These are phyloP conservation scores for Verticillium longisporum DNA, from an alignment of 2,329 filamentous ascomycete genomes.

Conservation along the genomic window DNA sequence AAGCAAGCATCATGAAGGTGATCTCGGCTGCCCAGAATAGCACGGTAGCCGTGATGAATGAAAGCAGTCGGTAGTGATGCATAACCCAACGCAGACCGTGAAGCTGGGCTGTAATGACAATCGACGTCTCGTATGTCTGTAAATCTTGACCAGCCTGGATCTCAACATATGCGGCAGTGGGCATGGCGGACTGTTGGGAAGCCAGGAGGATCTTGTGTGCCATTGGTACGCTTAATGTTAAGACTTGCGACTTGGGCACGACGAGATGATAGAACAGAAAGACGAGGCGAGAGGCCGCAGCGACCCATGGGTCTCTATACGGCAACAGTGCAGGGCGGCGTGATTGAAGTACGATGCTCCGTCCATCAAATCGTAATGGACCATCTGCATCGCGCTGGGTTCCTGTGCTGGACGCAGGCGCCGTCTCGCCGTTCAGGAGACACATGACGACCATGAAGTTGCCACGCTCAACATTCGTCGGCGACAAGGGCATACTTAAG, in stretches of 20 bases:
- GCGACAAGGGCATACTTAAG: slow-evolving; percentile 72
- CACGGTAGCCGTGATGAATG: slow-evolving; percentile 60
- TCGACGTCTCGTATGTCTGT: slow-evolving; percentile 66
- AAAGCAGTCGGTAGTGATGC: slow-evolving; percentile 71
- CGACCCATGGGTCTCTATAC: slow-evolving; percentile 66
- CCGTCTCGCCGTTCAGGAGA: slow-evolving; percentile 41
- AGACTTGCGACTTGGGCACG: slow-evolving; percentile 56
- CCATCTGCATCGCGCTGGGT: slow-evolving; percentile 1
- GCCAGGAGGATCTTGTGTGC: slow-evolving; percentile 66
- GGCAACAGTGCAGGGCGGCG: slow-evolving; percentile 73
- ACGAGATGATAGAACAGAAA: slow-evolving; percentile 65
- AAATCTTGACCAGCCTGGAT: slow-evolving; percentile 62
- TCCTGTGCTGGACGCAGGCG: slow-evolving; percentile 12
- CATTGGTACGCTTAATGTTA: slow-evolving; percentile 59
- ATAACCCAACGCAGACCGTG: slow-evolving; percentile 76
- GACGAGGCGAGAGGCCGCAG: slow-evolving; percentile 51
- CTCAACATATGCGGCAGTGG: slow-evolving; percentile 49
- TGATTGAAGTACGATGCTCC: slow-evolving; percentile 51
- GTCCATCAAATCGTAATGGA: slow-evolving; percentile 20
- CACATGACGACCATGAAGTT: slow-evolving; percentile 92
- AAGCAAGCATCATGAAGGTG: slow-evolving; percentile 57
- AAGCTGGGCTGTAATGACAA: slow-evolving; percentile 69
- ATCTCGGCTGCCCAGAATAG: slow-evolving; percentile 76
- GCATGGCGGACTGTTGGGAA: slow-evolving; percentile 25
- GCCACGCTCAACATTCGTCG: slow-evolving; percentile 65